These are phyloP conservation scores for Colletotrichum sansevieriae DNA, from an alignment of 2,329 filamentous ascomycete genomes.

Conservation along the genomic window DNA sequence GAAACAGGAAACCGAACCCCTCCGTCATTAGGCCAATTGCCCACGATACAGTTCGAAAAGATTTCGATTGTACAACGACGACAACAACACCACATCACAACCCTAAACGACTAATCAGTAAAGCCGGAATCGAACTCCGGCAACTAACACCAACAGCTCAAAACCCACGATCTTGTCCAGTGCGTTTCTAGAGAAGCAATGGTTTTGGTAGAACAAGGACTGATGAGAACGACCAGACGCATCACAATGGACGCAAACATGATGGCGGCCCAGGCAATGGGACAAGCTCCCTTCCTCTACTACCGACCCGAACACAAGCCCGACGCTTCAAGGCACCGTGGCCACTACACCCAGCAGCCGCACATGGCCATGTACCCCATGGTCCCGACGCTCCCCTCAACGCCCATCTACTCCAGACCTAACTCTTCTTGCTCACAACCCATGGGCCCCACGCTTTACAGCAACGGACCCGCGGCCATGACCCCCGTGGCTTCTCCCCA, in stretches of 20 bases:
- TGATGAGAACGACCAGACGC: slow-evolving; percentile 45
- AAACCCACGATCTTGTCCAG: slow-evolving; percentile 45
- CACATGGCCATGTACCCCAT: slow-evolving; percentile 67
- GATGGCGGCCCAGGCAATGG: slow-evolving; percentile 71
- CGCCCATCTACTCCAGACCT: slow-evolving; percentile 74
- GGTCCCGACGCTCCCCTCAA: slow-evolving; percentile 71
- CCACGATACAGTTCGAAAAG: slow-evolving; percentile 45
- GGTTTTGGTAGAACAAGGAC: slow-evolving; percentile 30
- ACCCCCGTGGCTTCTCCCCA: slow-evolving; percentile 84
- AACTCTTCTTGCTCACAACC: slow-evolving; percentile 75
- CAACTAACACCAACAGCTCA: slow-evolving; percentile 34
- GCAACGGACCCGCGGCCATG: slow-evolving; percentile 71
- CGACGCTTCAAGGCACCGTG: slow-evolving; percentile 77
- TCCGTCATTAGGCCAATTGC: slow-evolving; percentile 52
- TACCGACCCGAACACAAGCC: slow-evolving; percentile 83
- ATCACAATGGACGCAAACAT: slow-evolving; percentile 74
- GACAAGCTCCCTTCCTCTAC: slow-evolving; percentile 86
- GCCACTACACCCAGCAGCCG: slow-evolving; percentile 75
- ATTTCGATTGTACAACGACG: slow-evolving; percentile 47
- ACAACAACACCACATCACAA: slow-evolving; percentile 31
- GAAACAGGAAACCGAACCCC: slow-evolving; percentile 25
- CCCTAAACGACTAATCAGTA: slow-evolving; percentile 22
- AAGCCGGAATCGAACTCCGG: slow-evolving; percentile 29
- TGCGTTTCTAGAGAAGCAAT: slow-evolving; percentile 46
- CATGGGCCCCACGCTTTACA: slow-evolving; percentile 65